These are phyloP conservation scores for Lactarius akahatsu DNA, from an alignment of 768 basidiomycete species.

Conservation along the genomic window DNA sequence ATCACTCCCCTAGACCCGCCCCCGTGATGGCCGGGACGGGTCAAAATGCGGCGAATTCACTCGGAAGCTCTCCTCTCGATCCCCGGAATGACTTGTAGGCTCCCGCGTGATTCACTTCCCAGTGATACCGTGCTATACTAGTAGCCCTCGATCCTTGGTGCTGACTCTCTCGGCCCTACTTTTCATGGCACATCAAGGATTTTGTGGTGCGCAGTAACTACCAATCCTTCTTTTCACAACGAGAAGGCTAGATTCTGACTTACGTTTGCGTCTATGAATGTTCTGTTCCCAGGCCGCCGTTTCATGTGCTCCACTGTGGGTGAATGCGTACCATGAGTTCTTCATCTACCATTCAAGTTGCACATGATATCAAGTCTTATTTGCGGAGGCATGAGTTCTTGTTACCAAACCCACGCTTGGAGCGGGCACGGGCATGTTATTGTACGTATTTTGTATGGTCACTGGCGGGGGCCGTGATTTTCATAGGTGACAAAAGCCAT, in stretches of 20 bases:
- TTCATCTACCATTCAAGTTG: not conserved
- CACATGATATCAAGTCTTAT: not conserved
- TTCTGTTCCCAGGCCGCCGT: not conserved
- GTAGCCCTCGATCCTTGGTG: not conserved
- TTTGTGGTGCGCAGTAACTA: not conserved
- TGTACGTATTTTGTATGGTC: not conserved
- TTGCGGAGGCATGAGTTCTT: not conserved
- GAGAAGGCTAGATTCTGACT: not conserved
- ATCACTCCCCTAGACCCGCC: not conserved
- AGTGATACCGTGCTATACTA: too few relatives aligned
- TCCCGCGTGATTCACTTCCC: not conserved
- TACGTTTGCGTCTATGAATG: not conserved
- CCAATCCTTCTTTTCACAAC: not conserved
- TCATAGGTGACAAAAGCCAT: not conserved
- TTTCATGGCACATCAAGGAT: not conserved
- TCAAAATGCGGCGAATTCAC: not conserved
- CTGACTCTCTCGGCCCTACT: not conserved
- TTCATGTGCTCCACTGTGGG: not conserved
- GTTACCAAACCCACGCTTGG: not conserved
- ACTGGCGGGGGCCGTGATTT: not conserved
- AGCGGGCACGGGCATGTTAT: not conserved
- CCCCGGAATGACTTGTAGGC: not conserved
- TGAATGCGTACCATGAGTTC: not conserved
- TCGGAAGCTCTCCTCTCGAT: constrained; percentile 1
- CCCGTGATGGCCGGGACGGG: not conserved